Evolutionary conservation across 1,284 basidiomycete genomes (phyloP).

Genomic region (Tetrapyrgos nigripes): DNA sequence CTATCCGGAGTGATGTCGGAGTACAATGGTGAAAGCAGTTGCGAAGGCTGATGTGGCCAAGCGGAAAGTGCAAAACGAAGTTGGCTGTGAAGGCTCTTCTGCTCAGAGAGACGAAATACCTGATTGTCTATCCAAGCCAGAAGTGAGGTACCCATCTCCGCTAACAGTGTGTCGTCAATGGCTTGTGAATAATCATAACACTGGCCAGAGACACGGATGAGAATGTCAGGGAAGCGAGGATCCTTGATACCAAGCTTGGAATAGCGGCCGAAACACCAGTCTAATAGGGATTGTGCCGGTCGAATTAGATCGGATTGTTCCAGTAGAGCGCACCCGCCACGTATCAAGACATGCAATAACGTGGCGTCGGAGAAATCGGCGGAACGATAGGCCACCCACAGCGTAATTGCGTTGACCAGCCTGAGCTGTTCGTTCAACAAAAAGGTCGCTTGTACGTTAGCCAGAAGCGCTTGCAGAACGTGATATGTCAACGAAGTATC

Average conservation of each 20-base stretch:
- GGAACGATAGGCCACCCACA: slow-evolving; percentile 71
- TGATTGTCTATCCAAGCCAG: slow-evolving; percentile 70
- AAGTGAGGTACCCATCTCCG: slow-evolving; percentile 50
- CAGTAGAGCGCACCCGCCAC: slow-evolving; percentile 72
- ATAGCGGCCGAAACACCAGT: slow-evolving; percentile 74
- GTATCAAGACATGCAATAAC: slow-evolving; percentile 72
- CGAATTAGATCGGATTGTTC: slow-evolving; percentile 71
- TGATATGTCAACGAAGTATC: slow-evolving; percentile 72
- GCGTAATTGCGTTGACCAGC: slow-evolving; percentile 72
- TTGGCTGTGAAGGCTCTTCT: slow-evolving; percentile 45
- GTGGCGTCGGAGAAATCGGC: slow-evolving; percentile 59
- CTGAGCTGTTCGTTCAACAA: slow-evolving; percentile 89
- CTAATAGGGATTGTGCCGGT: slow-evolving; percentile 76
- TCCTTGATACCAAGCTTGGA: slow-evolving; percentile 44
- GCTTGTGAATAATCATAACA: slow-evolving; percentile 56
- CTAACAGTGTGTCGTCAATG: slow-evolving; percentile 32
- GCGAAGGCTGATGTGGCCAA: slow-evolving; percentile 71
- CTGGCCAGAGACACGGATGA: slow-evolving; percentile 68
- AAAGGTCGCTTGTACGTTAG: slow-evolving; percentile 69
- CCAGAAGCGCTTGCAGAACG: slow-evolving; percentile 77
- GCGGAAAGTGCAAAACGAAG: slow-evolving; percentile 66
- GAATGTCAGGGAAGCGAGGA: slow-evolving; percentile 63
- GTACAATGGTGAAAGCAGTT: slow-evolving; percentile 48
- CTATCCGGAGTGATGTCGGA: slow-evolving; percentile 51
- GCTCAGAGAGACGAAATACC: slow-evolving; percentile 47